Percentiles rank a stretch among this genome's conserved stretches.
These are phyloP conservation scores for Suillus cothurnatus DNA, from an alignment of 768 basidiomycete species.

Conservation along the genomic window DNA sequence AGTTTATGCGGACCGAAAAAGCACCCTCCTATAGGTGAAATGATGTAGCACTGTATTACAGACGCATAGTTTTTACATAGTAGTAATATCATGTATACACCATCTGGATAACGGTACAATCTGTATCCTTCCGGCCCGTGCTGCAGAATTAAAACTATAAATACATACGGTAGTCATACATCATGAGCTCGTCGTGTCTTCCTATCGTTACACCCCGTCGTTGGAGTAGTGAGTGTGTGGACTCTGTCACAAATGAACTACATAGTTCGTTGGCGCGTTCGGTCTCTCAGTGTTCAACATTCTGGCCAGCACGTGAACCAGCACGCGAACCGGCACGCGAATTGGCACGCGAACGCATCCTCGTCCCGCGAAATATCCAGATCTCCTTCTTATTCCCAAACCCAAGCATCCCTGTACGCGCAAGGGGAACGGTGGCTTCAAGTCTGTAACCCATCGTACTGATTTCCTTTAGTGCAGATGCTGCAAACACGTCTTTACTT, in stretches of 20 bases:
- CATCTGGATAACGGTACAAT: background rate
- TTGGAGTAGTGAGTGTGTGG: background rate
- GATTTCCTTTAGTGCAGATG: conserved; percentile 64
- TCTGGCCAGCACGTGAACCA: conserved; percentile 10
- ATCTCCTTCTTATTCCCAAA: conserved; percentile 54
- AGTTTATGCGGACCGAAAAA: background rate
- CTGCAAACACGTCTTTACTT: conserved; percentile 57
- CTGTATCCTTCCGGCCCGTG: background rate
- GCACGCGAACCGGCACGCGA: conserved; percentile 31
- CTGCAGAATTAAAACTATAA: conserved; percentile 2
- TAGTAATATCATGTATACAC: background rate
- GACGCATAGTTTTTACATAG: background rate
- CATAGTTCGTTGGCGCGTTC: background rate
- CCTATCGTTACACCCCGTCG: background rate
- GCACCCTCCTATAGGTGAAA: background rate
- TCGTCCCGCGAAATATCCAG: conserved; percentile 60
- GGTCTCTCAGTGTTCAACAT: background rate
- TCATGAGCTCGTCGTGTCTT: background rate
- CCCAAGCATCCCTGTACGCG: conserved; percentile 38
- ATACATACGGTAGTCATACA: conserved; percentile 5
- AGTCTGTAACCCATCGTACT: conserved; percentile 59
- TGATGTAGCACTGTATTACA: background rate
- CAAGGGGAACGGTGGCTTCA: conserved; percentile 68
- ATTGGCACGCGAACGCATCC: conserved; percentile 31
- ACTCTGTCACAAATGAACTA: background rate